A percentile compares a stretch with the other conserved stretches of the same genome.
These are phyloP conservation scores for Cercophora newfieldiana DNA, from an alignment of 495 filamentous ascomycete species.

Conservation along the genomic window DNA sequence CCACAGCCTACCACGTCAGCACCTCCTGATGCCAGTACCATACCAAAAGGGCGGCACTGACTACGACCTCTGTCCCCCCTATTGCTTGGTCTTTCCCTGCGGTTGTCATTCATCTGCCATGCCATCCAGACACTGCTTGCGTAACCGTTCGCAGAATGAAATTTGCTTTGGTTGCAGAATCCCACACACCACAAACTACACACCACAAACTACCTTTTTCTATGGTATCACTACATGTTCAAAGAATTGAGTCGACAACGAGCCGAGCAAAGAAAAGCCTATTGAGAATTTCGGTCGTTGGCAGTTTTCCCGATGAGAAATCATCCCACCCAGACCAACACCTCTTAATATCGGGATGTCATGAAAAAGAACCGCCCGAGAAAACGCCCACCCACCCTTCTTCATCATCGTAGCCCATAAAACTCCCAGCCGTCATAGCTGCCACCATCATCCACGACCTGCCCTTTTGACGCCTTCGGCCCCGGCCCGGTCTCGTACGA, in stretches of 20 bases:
- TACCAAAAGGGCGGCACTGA: too few species aligned
- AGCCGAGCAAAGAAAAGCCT: constrained; percentile 13
- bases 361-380: not conserved
- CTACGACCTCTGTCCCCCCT: too few species aligned
- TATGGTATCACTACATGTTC: constrained; percentile 37
- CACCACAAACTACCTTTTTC: constrained; percentile 25
- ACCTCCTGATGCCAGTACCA: too few species aligned
- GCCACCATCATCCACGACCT: constrained; percentile 27
- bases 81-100: too few species aligned
- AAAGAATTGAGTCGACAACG: constrained; percentile 1
- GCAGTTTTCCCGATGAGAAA: not conserved
- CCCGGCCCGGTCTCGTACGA: constrained; percentile 19
- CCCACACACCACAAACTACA: not conserved
- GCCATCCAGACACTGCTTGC: too few species aligned
- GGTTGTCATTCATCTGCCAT: too few species aligned
- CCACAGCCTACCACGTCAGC: too few species aligned
- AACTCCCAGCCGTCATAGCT: constrained; percentile 52
- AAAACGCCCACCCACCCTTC: not conserved
- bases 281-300: not conserved
- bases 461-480: constrained; percentile 21
- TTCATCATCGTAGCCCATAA: constrained; percentile 48
- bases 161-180: not conserved
- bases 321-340: not conserved
- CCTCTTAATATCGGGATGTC: not conserved
- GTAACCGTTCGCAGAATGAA: not conserved